Conservation (phyloP, 176 grass and related monocot species). For the Neostapfia colusana region DNA sequence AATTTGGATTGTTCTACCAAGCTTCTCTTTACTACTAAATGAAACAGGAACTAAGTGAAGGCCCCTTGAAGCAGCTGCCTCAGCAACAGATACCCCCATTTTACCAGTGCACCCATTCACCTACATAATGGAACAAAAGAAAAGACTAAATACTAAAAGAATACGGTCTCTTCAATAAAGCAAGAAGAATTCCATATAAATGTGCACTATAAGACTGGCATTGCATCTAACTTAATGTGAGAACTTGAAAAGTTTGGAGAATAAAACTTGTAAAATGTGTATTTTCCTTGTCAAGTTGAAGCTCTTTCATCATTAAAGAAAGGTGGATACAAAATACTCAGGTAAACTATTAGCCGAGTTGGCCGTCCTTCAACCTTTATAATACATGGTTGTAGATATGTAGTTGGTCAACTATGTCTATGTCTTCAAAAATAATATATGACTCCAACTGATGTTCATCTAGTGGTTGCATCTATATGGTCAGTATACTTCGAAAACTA, state of each 20-base stretch:
- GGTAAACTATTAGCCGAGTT: slow-evolving; percentile 13
- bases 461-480: neutral
- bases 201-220: neutral
- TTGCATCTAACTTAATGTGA: neutral
- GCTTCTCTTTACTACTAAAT: slow-evolving; percentile 69
- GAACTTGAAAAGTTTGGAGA: neutral
- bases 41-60: slow-evolving; percentile 78
- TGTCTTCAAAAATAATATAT: neutral
- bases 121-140: slow-evolving; percentile 43
- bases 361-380: neutral
- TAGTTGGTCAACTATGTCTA: neutral
- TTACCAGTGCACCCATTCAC: slow-evolving; percentile 94
- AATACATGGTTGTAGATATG: neutral
- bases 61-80: slow-evolving; percentile 61
- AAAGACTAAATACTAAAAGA: slow-evolving; percentile 16
- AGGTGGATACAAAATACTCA: neutral
- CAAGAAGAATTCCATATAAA: neutral
- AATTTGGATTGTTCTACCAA: slow-evolving; percentile 58
- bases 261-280: neutral
- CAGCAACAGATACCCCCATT: slow-evolving; percentile 70
- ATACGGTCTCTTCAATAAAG: neutral
- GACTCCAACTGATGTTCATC: neutral
- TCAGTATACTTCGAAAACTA: neutral
- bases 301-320: neutral
- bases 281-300: neutral